Base-by-base conservation (phyloP, 1,284 basidiomycete species). In the Ceratobasidium sp. region DNA sequence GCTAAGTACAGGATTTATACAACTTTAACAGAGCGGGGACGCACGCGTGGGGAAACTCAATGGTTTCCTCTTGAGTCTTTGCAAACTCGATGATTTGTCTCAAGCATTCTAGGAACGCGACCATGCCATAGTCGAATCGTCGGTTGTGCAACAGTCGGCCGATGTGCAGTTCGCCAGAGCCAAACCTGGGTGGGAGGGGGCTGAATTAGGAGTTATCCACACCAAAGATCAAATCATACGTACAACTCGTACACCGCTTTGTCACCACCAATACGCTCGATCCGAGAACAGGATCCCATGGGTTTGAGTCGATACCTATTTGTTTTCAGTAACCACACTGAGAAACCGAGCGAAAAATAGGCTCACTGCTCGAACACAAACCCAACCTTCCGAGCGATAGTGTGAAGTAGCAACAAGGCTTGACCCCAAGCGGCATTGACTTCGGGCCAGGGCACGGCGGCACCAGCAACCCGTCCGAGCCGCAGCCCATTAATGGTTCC, bases 381-480 rank as follows among this genome's bases (percentile, higher is more conserved):
- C 73, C 94, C 95, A 9, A 98, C 88, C 82, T 97, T 97, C 74
- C 92, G 88, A 2, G 95, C 94, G 65, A 99, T 89, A 4, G 96
- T 96, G 79, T 97, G 94, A 17, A 99, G 85, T 67, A 99, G 86
- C 24, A 99, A 85, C n/a, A 97, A 86, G 0, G 96, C 95, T 80
- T 99, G 94, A 0, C 98, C 98, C 96, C 97, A 98, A 2, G 98
- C 98, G 5, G 98, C 98, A 81, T 99, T 99, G 82, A 99, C 97
- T 84, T 99, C 98, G 5, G 94, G 90, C 97, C 97, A 99, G 81
- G 99, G 97, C 33, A 99, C 95, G 88, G 94, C 79, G 45, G 92
- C 89, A 45, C 90, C 89, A 27, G 93, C 91, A 11, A 97, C 89
- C 76, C 97, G 89, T 1, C 98, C 98, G 17, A 99, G 84, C 29